phyloP scores from a whole-genome alignment of 2,329 filamentous ascomycete species.

The Trematosphaeria pertusa region DNA sequence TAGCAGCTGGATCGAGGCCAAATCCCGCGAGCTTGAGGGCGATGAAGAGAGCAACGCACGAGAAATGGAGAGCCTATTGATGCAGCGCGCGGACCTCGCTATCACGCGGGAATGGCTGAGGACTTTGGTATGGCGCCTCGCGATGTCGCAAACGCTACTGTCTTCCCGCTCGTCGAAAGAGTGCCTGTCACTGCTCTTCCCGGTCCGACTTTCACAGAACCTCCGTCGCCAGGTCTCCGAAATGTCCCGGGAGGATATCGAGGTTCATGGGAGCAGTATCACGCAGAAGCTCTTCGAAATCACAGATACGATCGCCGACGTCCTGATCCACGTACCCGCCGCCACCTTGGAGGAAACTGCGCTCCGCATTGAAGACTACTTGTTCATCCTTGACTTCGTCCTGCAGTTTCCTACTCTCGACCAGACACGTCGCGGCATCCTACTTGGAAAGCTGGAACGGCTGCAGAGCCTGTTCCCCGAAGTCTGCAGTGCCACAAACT shows the following conservation, averaged over 20 bases:
- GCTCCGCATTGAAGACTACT: slow-evolving; percentile 60
- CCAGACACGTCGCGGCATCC: slow-evolving; percentile 54
- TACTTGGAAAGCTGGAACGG: slow-evolving; percentile 51
- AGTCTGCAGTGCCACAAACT: slow-evolving; percentile 39
- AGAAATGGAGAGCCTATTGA: slow-evolving; percentile 49
- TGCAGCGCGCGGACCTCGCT: slow-evolving; percentile 59
- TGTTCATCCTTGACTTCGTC: slow-evolving; percentile 60
- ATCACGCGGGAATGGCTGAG: slow-evolving; percentile 59
- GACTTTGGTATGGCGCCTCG: slow-evolving; percentile 58
- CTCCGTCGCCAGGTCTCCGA: slow-evolving; percentile 51
- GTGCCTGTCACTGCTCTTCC: slow-evolving; percentile 53
- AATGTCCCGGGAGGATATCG: slow-evolving; percentile 56
- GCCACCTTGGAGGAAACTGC: slow-evolving; percentile 55
- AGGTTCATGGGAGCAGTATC: slow-evolving; percentile 63
- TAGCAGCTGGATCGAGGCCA: slow-evolving; percentile 54
- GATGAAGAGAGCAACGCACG: slow-evolving; percentile 45
- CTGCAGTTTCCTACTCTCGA: slow-evolving; percentile 59
- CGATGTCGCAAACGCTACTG: slow-evolving; percentile 56
- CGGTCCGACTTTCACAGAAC: slow-evolving; percentile 53
- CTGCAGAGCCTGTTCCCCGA: slow-evolving; percentile 46
- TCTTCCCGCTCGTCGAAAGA: slow-evolving; percentile 48
- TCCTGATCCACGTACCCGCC: slow-evolving; percentile 60
- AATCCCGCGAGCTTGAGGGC: slow-evolving; percentile 53
- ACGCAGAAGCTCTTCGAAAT: slow-evolving; percentile 68
- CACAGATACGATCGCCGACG: slow-evolving; percentile 65